These are phyloP conservation scores for Neoscytalidium dimidiatum DNA, from an alignment of 2,329 filamentous ascomycete species.

Conservation along the genomic window DNA sequence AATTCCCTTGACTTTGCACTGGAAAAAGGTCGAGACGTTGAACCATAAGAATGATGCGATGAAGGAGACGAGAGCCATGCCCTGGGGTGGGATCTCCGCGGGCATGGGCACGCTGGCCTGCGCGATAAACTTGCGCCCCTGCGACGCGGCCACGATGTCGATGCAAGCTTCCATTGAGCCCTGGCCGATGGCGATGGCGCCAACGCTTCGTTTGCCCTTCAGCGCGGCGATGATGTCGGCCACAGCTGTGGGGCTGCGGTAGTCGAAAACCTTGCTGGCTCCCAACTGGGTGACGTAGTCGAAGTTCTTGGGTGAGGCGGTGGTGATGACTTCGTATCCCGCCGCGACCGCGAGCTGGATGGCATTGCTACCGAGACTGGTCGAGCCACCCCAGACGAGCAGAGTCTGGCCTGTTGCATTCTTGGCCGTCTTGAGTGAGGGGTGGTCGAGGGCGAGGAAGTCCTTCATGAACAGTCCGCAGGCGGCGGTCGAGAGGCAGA, in stretches of 20 bases:
- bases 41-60: not conserved
- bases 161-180: not conserved
- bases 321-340: conserved; percentile 46
- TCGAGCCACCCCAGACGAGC: conserved; percentile 50
- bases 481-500: not conserved
- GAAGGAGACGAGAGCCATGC: not conserved
- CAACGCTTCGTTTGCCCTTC: conserved; percentile 28
- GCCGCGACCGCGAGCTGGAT: conserved; percentile 43
- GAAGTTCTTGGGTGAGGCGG: conserved; percentile 46
- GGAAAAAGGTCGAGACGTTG: not conserved
- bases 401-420: conserved; percentile 25
- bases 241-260: conserved; percentile 32
- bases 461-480: conserved; percentile 6
- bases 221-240: conserved; percentile 41
- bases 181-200: conserved; percentile 42
- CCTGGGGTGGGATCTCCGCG: not conserved
- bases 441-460: not conserved
- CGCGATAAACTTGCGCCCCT: not conserved
- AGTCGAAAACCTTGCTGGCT: not conserved
- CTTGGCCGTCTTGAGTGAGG: not conserved
- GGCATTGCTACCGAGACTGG: conserved; percentile 46
- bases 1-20: not conserved
- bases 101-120: not conserved
- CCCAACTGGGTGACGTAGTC: not conserved
- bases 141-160: not conserved